These are phyloP conservation scores for Camillea tinctor DNA, from an alignment of 2,329 filamentous ascomycete species.

Conservation along the genomic window DNA sequence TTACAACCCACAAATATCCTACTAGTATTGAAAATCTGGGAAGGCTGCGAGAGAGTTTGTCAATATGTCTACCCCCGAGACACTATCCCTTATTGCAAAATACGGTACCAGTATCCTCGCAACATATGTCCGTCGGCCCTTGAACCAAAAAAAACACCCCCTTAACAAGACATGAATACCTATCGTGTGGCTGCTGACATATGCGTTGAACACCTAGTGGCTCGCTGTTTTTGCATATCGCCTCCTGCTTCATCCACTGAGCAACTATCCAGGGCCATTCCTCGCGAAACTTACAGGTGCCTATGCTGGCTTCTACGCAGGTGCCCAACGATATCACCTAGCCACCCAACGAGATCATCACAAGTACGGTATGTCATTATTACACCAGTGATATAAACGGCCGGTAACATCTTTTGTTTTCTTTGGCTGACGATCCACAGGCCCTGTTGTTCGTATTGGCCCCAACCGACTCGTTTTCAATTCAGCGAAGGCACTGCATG, in stretches of 20 bases:
- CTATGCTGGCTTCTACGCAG: constrained; percentile 15
- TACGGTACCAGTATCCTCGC: neutral
- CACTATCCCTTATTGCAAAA: neutral
- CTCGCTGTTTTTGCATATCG: constrained; percentile 15
- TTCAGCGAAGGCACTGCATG: constrained; percentile 11
- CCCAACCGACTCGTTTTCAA: constrained; percentile 20
- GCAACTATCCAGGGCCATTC: constrained; percentile 15
- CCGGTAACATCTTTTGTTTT: neutral
- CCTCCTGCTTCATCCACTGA: constrained; percentile 13
- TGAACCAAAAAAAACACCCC: neutral
- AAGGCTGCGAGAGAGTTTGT: neutral
- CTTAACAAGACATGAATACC: neutral
- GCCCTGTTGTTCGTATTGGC: constrained; percentile 11
- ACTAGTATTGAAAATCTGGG: neutral
- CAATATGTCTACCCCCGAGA: neutral
- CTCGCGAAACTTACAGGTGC: constrained; percentile 14
- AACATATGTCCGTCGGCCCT: constrained; percentile 12
- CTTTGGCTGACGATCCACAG: neutral
- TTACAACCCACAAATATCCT: neutral
- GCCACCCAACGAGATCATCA: constrained; percentile 9
- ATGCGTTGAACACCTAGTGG: constrained; percentile 7
- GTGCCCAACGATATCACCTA: constrained; percentile 9
- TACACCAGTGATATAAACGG: neutral
- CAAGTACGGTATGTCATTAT: constrained; percentile 15
- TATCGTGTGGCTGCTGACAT: neutral